Conservation (phyloP, 2,329 filamentous ascomycete genomes). For the Cucurbitaria berberidis region DNA sequence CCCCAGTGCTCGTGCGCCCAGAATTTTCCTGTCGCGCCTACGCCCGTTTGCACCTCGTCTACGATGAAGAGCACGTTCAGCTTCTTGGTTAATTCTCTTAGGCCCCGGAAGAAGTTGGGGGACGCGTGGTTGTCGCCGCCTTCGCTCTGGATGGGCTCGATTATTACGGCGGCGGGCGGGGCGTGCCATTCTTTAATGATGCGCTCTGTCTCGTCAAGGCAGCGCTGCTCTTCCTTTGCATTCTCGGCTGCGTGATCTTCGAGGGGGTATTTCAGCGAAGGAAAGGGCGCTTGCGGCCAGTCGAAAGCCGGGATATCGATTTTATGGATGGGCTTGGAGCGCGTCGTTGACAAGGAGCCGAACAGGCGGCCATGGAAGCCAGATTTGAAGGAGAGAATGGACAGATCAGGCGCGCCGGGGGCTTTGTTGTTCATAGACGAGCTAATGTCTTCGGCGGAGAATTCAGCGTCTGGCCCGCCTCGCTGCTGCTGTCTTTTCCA, state of each 20-base stretch:
- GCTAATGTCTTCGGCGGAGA: slow-evolving; percentile 76
- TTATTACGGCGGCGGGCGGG: slow-evolving; percentile 79
- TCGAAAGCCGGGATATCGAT: slow-evolving; percentile 93
- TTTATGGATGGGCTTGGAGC: slow-evolving; percentile 94
- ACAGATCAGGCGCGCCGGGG: slow-evolving; percentile 78
- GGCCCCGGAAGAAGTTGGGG: slow-evolving; percentile 82
- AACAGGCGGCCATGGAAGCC: slow-evolving; percentile 92
- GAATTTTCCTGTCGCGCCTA: slow-evolving; percentile 91
- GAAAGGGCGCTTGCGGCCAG: slow-evolving; percentile 92
- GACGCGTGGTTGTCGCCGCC: slow-evolving; percentile 94
- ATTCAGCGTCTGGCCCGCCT: slow-evolving; percentile 77
- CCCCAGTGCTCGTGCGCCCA: slow-evolving; percentile 98
- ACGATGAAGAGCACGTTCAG: slow-evolving; percentile 85
- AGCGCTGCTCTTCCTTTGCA: slow-evolving; percentile 77
- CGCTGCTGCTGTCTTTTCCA: slow-evolving; percentile 82
- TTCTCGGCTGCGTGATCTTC: slow-evolving; percentile 82
- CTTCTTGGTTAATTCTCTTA: slow-evolving; percentile 78
- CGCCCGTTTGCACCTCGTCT: slow-evolving; percentile 92
- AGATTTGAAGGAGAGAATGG: slow-evolving; percentile 86
- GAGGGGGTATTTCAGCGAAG: slow-evolving; percentile 83
- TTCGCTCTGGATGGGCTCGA: slow-evolving; percentile 93
- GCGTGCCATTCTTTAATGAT: slow-evolving; percentile 79
- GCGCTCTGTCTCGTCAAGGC: slow-evolving; percentile 81
- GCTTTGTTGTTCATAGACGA: slow-evolving; percentile 81
- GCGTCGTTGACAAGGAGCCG: slow-evolving; percentile 83